Conservation (phyloP, 2,329 filamentous ascomycete genomes). For the Alternaria rosae region DNA sequence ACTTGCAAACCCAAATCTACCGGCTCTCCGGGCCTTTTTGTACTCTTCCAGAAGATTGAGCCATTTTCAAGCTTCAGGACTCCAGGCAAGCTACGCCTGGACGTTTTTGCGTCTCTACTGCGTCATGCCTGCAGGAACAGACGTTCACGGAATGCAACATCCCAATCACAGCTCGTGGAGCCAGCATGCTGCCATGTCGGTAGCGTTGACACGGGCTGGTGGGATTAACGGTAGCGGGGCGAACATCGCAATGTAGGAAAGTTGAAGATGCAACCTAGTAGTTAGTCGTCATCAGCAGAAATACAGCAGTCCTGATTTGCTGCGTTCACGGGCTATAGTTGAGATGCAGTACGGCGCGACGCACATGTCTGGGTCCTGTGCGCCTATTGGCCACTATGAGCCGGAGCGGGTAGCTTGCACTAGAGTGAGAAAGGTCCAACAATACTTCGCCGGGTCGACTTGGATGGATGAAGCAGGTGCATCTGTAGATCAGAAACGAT, state of each 20-base stretch:
- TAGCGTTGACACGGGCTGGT: constrained; percentile 11
- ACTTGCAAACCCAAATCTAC: constrained; percentile 8
- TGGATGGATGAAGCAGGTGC: constrained; percentile 14
- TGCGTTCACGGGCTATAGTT: background rate
- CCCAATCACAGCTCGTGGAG: constrained; percentile 28
- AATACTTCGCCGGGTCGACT: background rate
- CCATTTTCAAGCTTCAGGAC: constrained; percentile 8
- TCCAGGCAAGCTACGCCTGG: constrained; percentile 9
- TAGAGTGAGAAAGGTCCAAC: constrained; percentile 9
- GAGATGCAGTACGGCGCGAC: background rate
- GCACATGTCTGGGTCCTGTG: constrained; percentile 12
- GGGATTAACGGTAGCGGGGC: background rate
- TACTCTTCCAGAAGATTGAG: constrained; percentile 13
- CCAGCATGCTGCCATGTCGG: constrained; percentile 25
- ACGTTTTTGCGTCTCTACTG: constrained; percentile 12
- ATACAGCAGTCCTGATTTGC: constrained; percentile 11
- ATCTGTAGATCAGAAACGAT: constrained; percentile 45
- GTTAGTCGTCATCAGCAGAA: constrained; percentile 15
- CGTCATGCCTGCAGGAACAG: constrained; percentile 35
- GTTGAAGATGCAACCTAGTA: background rate
- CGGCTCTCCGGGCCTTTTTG: constrained; percentile 26
- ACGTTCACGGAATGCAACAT: background rate
- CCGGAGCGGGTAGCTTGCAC: background rate
- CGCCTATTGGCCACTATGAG: constrained; percentile 10
- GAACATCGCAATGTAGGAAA: constrained; percentile 9